phyloP scores from a whole-genome alignment of 768 basidiomycete species.

The Imleria badia region DNA sequence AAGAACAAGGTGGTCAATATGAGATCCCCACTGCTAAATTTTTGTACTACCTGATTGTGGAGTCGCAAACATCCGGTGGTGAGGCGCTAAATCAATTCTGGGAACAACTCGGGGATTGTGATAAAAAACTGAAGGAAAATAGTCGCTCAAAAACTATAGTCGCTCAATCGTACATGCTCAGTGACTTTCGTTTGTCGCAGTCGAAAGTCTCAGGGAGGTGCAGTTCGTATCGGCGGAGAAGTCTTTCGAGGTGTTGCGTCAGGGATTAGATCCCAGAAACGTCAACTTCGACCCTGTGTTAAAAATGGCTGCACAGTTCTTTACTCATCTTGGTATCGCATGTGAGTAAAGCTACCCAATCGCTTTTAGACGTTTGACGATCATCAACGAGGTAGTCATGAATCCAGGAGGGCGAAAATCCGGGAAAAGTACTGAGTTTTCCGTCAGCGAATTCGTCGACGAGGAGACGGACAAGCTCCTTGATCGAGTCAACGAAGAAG shows the following conservation, averaged over 20 bases:
- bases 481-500: not conserved
- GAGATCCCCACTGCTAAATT: not conserved
- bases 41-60: not conserved
- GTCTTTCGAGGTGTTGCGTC: not conserved
- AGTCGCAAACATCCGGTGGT: slow-evolving; percentile 1
- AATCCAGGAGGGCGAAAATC: not conserved
- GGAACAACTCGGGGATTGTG: not conserved
- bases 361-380: not conserved
- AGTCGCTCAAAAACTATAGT: not conserved
- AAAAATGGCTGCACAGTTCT: not conserved
- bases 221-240: not conserved
- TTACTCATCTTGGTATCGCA: slow-evolving; percentile 3
- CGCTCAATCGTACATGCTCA: not conserved
- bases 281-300: not conserved
- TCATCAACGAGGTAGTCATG: not conserved
- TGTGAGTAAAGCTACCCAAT: not conserved
- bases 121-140: not conserved
- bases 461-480: slow-evolving; percentile 1
- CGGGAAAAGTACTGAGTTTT: not conserved
- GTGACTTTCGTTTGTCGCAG: not conserved
- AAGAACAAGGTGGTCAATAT: not conserved
- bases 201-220: not conserved
- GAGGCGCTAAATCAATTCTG: slow-evolving; percentile 2
- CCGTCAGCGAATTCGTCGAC: not conserved
- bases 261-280: not conserved